Evolutionary conservation across 2,329 filamentous ascomycete genomes (phyloP).

Genomic region (Keithomyces neogunnii): DNA sequence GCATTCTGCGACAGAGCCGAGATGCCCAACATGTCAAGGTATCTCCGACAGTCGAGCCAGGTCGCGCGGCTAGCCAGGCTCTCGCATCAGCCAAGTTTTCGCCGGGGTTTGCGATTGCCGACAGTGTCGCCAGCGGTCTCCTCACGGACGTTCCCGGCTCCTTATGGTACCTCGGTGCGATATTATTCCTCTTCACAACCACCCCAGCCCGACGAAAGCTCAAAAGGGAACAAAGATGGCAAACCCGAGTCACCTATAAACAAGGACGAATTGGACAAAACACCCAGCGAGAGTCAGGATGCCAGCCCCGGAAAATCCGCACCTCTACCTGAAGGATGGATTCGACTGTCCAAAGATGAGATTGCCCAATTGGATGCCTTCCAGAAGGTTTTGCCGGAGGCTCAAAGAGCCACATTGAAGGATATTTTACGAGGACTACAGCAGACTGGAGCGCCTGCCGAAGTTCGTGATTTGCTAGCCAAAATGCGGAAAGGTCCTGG

Average conservation of each 20-base stretch:
- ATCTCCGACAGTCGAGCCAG: slow-evolving; percentile 58
- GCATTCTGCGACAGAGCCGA: slow-evolving; percentile 20
- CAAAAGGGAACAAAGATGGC: slow-evolving; percentile 16
- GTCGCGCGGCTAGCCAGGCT: slow-evolving; percentile 54
- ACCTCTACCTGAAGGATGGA: slow-evolving; percentile 37
- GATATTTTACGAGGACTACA: slow-evolving; percentile 55
- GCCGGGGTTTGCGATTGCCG: slow-evolving; percentile 32
- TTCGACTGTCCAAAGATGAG: slow-evolving; percentile 36
- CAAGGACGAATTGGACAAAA: slow-evolving; percentile 13
- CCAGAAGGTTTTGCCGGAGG: slow-evolving; percentile 52
- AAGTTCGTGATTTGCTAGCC: slow-evolving; percentile 50
- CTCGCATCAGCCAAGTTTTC: slow-evolving; percentile 42
- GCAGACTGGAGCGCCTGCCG: slow-evolving; percentile 59
- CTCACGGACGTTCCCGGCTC: slow-evolving; percentile 26
- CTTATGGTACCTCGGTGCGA: slow-evolving; percentile 25
- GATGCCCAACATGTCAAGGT: slow-evolving; percentile 49
- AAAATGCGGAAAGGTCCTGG: slow-evolving; percentile 49
- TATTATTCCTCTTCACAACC: slow-evolving; percentile 28
- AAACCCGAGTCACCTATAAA: slow-evolving; percentile 11
- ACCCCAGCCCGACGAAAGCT: slow-evolving; percentile 29
- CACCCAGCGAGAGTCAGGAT: slow-evolving; percentile 11
- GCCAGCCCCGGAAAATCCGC: slow-evolving; percentile 16
- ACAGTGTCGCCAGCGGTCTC: slow-evolving; percentile 21
- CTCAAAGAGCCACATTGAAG: slow-evolving; percentile 52
- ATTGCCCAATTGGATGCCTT: slow-evolving; percentile 48